These are phyloP conservation scores for Talaromyces amestolkiae DNA, from an alignment of 2,329 filamentous ascomycete species.

Conservation along the genomic window DNA sequence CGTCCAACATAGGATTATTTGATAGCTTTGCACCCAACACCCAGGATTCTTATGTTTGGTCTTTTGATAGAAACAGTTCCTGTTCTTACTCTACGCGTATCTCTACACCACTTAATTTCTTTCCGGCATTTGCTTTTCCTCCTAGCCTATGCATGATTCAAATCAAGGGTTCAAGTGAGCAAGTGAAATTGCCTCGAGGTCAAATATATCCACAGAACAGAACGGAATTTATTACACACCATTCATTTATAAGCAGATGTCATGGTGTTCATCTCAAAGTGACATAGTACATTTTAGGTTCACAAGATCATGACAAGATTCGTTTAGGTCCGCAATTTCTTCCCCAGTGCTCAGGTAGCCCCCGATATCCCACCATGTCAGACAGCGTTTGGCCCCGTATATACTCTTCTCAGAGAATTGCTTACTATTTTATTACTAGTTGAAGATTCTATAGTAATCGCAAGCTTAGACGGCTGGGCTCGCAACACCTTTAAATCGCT, in stretches of 20 bases:
- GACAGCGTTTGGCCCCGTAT: neutral
- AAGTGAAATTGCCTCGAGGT: neutral
- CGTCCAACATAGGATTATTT: neutral
- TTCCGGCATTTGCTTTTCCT: neutral
- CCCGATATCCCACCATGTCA: neutral
- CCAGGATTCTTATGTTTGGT: neutral
- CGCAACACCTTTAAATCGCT: neutral
- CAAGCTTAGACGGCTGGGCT: neutral
- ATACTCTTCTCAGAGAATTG: neutral
- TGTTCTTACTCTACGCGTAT: neutral
- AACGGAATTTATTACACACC: neutral
- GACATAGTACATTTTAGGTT: neutral
- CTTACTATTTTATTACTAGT: neutral
- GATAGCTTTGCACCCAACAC: neutral
- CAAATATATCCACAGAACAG: neutral
- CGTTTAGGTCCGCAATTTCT: neutral
- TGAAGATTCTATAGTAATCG: neutral
- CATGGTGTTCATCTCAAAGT: neutral
- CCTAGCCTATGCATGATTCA: neutral
- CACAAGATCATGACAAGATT: neutral
- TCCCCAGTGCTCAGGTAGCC: neutral
- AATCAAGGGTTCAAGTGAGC: neutral
- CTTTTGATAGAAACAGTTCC: neutral
- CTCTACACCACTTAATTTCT: neutral
- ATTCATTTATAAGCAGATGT: neutral